Percentiles rank a stretch among this genome's conserved stretches.
Conservation (phyloP, 1,284 basidiomycete species). For the Peniophora sp. region DNA sequence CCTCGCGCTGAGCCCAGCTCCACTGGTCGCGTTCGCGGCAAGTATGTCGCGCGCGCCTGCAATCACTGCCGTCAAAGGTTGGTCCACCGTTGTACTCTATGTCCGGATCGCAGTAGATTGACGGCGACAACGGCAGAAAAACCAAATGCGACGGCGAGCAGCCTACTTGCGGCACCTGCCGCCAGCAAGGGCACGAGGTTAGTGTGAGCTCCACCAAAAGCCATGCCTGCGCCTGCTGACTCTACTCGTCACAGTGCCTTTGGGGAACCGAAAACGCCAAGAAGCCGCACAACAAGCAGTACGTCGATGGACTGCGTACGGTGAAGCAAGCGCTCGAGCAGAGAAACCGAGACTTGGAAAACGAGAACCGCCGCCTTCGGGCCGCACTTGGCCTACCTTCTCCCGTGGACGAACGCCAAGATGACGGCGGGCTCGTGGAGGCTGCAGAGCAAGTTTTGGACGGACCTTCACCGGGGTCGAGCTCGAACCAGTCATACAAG, state of each 20-base stretch:
- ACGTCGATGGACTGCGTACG: constrained; percentile 46
- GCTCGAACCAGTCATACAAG: constrained; percentile 2
- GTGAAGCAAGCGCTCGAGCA: constrained; percentile 34
- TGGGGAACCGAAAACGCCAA: constrained; percentile 46
- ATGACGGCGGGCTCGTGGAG: constrained; percentile 1
- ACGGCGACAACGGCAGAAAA: constrained; percentile 29
- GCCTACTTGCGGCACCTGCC: constrained; percentile 40
- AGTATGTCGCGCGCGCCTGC: constrained; percentile 41
- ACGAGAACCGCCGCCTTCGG: constrained; percentile 31
- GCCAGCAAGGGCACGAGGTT: constrained; percentile 37
- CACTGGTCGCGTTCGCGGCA: constrained; percentile 18
- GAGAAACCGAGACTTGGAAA: constrained; percentile 39
- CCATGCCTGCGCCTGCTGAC: background rate
- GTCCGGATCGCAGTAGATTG: background rate
- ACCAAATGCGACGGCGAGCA: constrained; percentile 45
- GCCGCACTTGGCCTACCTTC: constrained; percentile 24
- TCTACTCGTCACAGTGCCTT: constrained; percentile 30
- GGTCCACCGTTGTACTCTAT: background rate
- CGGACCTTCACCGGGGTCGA: background rate
- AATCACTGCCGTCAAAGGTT: constrained; percentile 44
- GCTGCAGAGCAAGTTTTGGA: background rate
- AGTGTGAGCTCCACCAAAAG: constrained; percentile 6
- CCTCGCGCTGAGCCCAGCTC: too few species aligned
- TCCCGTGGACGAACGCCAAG: constrained; percentile 1
- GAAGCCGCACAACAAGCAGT: constrained; percentile 42